These are phyloP conservation scores for Tricholoma sp. DNA, from an alignment of 768 basidiomycete genomes.

Conservation along the genomic window DNA sequence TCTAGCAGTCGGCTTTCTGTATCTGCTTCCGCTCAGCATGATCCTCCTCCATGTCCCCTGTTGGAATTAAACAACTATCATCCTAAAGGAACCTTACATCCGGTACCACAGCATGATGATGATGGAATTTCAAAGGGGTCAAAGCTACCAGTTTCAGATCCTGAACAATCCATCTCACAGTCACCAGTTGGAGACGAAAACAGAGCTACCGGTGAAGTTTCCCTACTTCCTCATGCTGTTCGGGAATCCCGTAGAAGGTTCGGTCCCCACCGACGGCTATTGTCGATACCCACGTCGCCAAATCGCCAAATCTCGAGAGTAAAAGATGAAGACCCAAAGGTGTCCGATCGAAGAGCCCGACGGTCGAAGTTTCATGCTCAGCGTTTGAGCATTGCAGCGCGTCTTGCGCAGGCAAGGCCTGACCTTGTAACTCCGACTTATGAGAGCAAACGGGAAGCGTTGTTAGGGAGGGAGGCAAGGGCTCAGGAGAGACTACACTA, in stretches of 20 bases:
- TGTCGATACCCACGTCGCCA: neutral
- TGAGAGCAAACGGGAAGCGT: slow-evolving; percentile 18
- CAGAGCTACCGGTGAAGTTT: neutral
- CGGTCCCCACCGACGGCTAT: neutral
- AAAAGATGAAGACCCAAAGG: neutral
- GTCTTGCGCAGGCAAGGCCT: slow-evolving; percentile 39
- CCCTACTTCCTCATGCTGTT: neutral
- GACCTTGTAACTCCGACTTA: slow-evolving; percentile 32
- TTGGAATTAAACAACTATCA: slow-evolving; percentile 7
- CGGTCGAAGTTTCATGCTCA: slow-evolving; percentile 12
- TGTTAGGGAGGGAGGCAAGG: slow-evolving; percentile 11
- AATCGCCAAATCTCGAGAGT: neutral
- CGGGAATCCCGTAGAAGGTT: neutral
- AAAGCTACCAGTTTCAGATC: neutral
- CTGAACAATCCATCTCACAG: neutral
- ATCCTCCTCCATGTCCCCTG: slow-evolving; percentile 5
- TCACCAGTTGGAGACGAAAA: neutral
- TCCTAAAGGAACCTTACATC: neutral
- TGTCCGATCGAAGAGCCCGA: neutral
- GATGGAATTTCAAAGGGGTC: neutral
- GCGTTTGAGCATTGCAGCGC: slow-evolving; percentile 30
- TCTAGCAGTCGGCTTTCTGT: neutral
- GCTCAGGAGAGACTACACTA: slow-evolving; percentile 4
- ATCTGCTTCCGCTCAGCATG: neutral
- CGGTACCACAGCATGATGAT: neutral